These are phyloP conservation scores for Gelatoporia subvermispora DNA, from an alignment of 768 basidiomycete genomes.

Conservation along the genomic window DNA sequence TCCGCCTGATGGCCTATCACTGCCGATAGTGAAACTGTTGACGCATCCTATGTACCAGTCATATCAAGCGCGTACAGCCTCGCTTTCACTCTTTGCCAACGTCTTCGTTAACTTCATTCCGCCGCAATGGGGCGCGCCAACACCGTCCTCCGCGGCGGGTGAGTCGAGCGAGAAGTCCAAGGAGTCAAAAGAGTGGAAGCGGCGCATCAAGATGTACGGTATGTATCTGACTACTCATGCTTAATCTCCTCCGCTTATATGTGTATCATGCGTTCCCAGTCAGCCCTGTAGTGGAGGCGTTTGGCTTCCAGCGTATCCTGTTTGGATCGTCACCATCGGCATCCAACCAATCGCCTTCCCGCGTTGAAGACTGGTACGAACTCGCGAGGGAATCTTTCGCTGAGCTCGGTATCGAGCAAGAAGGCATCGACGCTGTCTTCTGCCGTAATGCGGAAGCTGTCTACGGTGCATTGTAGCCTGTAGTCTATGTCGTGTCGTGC, in stretches of 20 bases:
- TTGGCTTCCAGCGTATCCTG: slow-evolving; percentile 78
- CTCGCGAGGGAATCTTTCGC: slow-evolving; percentile 74
- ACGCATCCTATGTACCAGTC: slow-evolving; percentile 68
- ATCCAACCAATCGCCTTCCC: slow-evolving; percentile 39
- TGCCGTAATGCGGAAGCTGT: slow-evolving; percentile 41
- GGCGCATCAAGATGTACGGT: slow-evolving; percentile 84
- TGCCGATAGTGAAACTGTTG: slow-evolving; percentile 77
- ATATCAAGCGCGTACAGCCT: slow-evolving; percentile 68
- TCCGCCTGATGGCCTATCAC: slow-evolving; percentile 65
- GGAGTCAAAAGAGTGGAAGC: slow-evolving; percentile 55
- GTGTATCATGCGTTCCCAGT: slow-evolving; percentile 36
- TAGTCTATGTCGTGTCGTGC: too few relatives aligned
- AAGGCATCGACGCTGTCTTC: slow-evolving; percentile 73
- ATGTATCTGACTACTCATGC: slow-evolving; percentile 29
- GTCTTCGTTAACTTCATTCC: slow-evolving; percentile 72
- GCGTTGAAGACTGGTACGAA: slow-evolving; percentile 72
- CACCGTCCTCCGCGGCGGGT: slow-evolving; percentile 40
- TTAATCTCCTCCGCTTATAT: not conserved
- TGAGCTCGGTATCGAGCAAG: slow-evolving; percentile 76
- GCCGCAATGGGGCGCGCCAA: slow-evolving; percentile 64
- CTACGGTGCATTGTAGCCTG: slow-evolving; percentile 27
- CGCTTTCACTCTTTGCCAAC: slow-evolving; percentile 71
- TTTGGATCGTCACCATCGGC: slow-evolving; percentile 73
- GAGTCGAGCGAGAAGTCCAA: slow-evolving; percentile 31
- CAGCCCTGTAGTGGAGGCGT: slow-evolving; percentile 78